These are phyloP conservation scores for Metschnikowia lochheadii DNA, from an alignment of 805 yeast species.

Conservation along the genomic window DNA sequence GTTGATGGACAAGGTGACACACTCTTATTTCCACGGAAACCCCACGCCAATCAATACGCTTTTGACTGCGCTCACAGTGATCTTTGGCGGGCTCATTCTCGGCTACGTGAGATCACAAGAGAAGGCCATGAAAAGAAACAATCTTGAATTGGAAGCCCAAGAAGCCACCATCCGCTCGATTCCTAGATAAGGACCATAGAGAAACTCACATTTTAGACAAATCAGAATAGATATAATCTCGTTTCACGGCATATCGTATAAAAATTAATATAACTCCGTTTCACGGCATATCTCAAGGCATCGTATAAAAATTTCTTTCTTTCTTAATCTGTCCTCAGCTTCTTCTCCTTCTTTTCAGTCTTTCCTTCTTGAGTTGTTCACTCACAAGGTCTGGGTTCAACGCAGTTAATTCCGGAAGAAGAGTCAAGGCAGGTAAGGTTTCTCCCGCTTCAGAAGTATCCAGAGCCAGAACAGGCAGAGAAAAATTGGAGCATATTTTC, in stretches of 20 bases:
- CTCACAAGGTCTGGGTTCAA: conserved; percentile 25
- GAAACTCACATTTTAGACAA: not conserved
- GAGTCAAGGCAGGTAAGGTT: conserved; percentile 3
- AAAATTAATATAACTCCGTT: not conserved
- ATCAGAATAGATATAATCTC: not conserved
- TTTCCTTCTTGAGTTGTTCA: conserved; percentile 10
- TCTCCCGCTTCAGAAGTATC: not conserved
- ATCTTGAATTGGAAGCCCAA: conserved; percentile 61
- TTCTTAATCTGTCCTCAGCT: conserved; percentile 8
- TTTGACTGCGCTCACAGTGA: conserved; percentile 50
- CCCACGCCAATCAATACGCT: conserved; percentile 73
- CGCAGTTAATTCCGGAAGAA: conserved; percentile 24
- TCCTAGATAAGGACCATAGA: conserved; percentile 26
- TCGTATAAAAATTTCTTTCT: conserved; percentile 1
- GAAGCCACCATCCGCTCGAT: conserved; percentile 47
- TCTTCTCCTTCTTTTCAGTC: conserved; percentile 13
- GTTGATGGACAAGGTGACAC: conserved; percentile 65
- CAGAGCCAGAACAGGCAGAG: not conserved
- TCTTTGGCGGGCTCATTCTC: conserved; percentile 47
- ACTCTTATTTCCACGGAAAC: conserved; percentile 60
- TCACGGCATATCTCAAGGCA: not conserved
- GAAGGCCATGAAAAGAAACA: conserved; percentile 42
- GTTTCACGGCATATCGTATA: not conserved
- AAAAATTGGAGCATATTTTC: not conserved
- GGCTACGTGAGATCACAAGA: conserved; percentile 42